A percentile compares a stretch with the other conserved stretches of the same genome.
phyloP scores from a whole-genome alignment of 495 filamentous ascomycete species.

The Penicillium egyptiacum region DNA sequence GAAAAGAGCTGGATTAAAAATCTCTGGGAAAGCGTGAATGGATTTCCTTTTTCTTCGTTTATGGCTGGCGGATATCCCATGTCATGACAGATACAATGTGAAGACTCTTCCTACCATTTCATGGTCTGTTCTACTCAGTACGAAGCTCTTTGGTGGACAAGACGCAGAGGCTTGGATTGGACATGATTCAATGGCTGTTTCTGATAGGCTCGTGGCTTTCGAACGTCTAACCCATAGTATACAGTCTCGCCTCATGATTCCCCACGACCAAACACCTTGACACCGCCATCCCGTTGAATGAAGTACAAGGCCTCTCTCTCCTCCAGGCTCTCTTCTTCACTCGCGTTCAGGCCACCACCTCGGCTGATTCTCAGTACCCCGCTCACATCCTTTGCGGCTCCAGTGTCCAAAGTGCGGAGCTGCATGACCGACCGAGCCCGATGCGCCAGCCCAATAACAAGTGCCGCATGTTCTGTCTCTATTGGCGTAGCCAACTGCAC shows the following conservation, averaged over 20 bases:
- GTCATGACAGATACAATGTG: conserved; percentile 45
- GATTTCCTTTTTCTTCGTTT: conserved; percentile 47
- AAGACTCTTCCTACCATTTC: conserved; percentile 39
- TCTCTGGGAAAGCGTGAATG: conserved; percentile 42
- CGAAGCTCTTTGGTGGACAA: conserved; percentile 5
- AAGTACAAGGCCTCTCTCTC: conserved; percentile 80
- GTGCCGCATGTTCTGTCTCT: conserved; percentile 62
- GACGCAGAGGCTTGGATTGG: background rate
- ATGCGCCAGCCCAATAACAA: conserved; percentile 71
- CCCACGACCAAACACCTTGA: conserved; percentile 78
- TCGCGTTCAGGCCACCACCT: conserved; percentile 48
- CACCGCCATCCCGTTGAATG: conserved; percentile 72
- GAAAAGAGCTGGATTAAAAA: conserved; percentile 32
- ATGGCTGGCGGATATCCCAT: conserved; percentile 49
- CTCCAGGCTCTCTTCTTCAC: conserved; percentile 38
- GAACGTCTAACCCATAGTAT: conserved; percentile 17
- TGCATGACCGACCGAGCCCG: conserved; percentile 67
- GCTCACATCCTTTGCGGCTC: conserved; percentile 84
- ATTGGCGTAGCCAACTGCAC: conserved; percentile 57
- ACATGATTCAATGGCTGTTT: conserved; percentile 2
- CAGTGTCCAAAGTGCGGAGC: conserved; percentile 75
- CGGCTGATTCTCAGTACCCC: conserved; percentile 78
- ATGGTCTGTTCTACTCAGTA: conserved; percentile 33
- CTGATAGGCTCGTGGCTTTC: background rate
- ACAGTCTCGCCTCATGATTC: conserved; percentile 32